Percentiles rank a stretch among this genome's conserved stretches.
phyloP scores from a whole-genome alignment of 495 filamentous ascomycete species.

The Neurospora sp. region DNA sequence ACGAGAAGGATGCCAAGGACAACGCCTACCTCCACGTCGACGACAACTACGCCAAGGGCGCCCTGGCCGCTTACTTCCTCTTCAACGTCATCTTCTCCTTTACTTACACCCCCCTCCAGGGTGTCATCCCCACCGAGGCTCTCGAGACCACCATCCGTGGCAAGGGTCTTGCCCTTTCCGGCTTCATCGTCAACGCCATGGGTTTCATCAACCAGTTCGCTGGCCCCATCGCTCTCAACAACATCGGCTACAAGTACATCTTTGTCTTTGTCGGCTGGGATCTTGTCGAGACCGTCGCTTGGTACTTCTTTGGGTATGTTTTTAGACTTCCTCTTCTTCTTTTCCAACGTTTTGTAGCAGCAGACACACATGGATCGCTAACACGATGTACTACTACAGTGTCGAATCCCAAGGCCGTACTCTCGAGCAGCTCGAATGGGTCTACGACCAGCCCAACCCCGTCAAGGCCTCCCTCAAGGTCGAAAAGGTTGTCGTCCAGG shows the following conservation, averaged over 20 bases:
- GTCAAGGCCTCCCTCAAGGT: slow-evolving; percentile 41
- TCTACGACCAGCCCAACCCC: slow-evolving; percentile 39
- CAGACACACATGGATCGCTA: no score
- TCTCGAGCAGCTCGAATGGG: slow-evolving; percentile 42
- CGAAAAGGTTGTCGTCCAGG: slow-evolving; percentile 44
- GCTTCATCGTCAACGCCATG: slow-evolving; percentile 33
- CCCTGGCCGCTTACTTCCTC: slow-evolving; percentile 41
- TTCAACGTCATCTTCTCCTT: slow-evolving; percentile 54
- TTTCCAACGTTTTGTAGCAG: no score
- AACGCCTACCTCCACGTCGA: slow-evolving; percentile 15
- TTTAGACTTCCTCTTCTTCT: not conserved
- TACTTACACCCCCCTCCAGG: slow-evolving; percentile 50
- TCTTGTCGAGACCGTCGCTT: slow-evolving; percentile 31
- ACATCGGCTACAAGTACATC: slow-evolving; percentile 42
- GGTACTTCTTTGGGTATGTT: slow-evolving; percentile 42
- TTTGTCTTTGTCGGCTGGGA: slow-evolving; percentile 41
- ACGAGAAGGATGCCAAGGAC: slow-evolving; percentile 1
- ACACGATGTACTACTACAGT: no score
- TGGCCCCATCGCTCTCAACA: slow-evolving; percentile 36
- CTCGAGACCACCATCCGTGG: slow-evolving; percentile 41
- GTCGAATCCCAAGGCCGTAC: slow-evolving; percentile 42
- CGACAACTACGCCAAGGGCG: slow-evolving; percentile 29
- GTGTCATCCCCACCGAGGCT: slow-evolving; percentile 48
- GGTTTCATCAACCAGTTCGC: slow-evolving; percentile 44
- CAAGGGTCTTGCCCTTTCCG: slow-evolving; percentile 39